Evolutionary conservation across 2,329 filamentous ascomycete species (phyloP).

Genomic region (Grosmannia huntii): DNA sequence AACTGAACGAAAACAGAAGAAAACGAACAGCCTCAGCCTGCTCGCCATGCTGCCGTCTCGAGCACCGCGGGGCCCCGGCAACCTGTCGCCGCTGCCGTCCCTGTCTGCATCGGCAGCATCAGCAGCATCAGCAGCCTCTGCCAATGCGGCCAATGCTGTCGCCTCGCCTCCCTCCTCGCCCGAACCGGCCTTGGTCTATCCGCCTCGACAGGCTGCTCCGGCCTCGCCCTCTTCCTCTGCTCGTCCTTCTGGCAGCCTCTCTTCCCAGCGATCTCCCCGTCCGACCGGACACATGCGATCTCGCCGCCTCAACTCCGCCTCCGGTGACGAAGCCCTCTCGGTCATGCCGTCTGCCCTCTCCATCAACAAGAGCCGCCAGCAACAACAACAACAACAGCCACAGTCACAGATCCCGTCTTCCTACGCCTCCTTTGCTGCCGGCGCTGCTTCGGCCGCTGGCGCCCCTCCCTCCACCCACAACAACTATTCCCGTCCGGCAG

Average conservation of each 20-base stretch:
- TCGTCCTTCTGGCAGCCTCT: conserved; percentile 1
- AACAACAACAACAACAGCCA: background rate
- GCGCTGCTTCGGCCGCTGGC: conserved; percentile 22
- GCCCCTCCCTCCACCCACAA: conserved; percentile 22
- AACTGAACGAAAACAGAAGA: too few relatives aligned
- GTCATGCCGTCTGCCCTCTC: conserved; percentile 21
- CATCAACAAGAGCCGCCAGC: conserved; percentile 23
- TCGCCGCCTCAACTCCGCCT: background rate
- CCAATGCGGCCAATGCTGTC: background rate
- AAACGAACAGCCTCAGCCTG: too few relatives aligned
- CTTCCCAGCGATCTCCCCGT: conserved; percentile 33
- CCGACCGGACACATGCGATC: background rate
- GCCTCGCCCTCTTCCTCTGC: conserved; percentile 12
- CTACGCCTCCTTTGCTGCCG: background rate
- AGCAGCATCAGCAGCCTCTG: too few relatives aligned
- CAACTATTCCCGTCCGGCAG: conserved; percentile 46
- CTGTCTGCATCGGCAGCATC: background rate
- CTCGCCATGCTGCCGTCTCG: conserved; percentile 35
- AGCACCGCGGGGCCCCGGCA: conserved; percentile 35
- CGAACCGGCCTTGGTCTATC: conserved; percentile 14
- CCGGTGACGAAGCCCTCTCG: conserved; percentile 26
- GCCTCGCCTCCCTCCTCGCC: conserved; percentile 6
- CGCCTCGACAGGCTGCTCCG: conserved; percentile 17
- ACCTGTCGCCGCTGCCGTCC: conserved; percentile 40
- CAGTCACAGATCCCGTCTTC: background rate